Evolutionary conservation across 441 rosid species (phyloP).

Genomic region (Erodium texanum): DNA sequence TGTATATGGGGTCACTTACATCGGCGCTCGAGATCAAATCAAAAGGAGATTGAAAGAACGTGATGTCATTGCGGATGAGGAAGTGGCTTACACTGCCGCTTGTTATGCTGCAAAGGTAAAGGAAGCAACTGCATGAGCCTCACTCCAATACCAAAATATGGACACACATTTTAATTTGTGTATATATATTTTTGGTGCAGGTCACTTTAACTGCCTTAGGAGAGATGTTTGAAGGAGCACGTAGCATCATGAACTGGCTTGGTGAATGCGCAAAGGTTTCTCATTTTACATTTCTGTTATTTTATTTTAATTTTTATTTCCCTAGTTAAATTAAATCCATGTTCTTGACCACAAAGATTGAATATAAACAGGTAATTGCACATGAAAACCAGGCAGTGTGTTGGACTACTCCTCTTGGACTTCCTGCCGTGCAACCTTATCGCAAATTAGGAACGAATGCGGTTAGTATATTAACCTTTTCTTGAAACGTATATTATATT

Average conservation of each 20-base stretch:
- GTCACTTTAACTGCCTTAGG: slow-evolving; percentile 77
- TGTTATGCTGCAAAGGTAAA: slow-evolving; percentile 94
- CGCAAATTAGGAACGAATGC: slow-evolving; percentile 54
- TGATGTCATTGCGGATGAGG: slow-evolving; percentile 45
- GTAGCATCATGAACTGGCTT: slow-evolving; percentile 87
- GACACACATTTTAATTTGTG: neutral
- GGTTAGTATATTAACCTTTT: slow-evolving; percentile 40
- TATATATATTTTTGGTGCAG: slow-evolving; percentile 33
- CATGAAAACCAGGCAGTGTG: slow-evolving; percentile 77
- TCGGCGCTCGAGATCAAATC: slow-evolving; percentile 94
- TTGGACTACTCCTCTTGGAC: slow-evolving; percentile 96
- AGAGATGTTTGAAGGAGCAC: slow-evolving; percentile 93
- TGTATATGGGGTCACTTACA: slow-evolving; percentile 87
- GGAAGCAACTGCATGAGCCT: slow-evolving; percentile 10
- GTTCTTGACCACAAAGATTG: slow-evolving; percentile 19
- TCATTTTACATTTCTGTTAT: slow-evolving; percentile 8
- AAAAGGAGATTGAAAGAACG: slow-evolving; percentile 88
- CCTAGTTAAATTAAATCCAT: slow-evolving; percentile 2
- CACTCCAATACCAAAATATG: neutral
- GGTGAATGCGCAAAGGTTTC: slow-evolving; percentile 93
- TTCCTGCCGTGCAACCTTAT: slow-evolving; percentile 98
- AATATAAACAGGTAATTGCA: slow-evolving; percentile 59
- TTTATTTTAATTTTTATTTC: too few relatives aligned
- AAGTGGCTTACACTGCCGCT: slow-evolving; percentile 50
- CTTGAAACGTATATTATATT: neutral